Evolutionary conservation across 139 green algal species (phyloP), one percentile per base, ranked within the genome.

Genomic region (Chlorella sp.): DNA sequence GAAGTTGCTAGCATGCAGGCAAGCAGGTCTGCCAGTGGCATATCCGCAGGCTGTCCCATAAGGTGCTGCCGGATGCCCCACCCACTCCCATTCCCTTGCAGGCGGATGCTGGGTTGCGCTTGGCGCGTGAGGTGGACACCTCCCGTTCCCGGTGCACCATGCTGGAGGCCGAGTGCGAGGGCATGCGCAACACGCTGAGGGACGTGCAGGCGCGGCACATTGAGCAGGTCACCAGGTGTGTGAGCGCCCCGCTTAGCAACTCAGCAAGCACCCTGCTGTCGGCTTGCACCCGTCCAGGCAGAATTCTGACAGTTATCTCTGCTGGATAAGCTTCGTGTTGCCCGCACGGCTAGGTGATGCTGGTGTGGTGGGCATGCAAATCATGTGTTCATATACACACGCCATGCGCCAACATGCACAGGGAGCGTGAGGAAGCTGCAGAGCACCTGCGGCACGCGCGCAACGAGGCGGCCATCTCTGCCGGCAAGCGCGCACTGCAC

Each of bases 211-310:
- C 65, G 0, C 77, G 83, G 0, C 86, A 91, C 61, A 42, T 67
- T 1, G 70, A 89, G 31, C 77, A 85, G 68, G 68, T 91, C n/a
- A 67, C 62, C 31, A 87, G 70, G 85, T 88, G n/a, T n/a, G n/a
- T n/a, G n/a, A n/a, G n/a, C n/a, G n/a, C n/a, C n/a, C n/a, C n/a
- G n/a, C n/a, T n/a, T n/a, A n/a, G n/a, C n/a, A n/a, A n/a, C n/a
- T n/a, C n/a, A n/a, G n/a, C n/a, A n/a, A n/a, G n/a, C n/a, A n/a
- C n/a, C n/a, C n/a, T n/a, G n/a, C n/a, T n/a, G n/a, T n/a, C n/a
- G n/a, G n/a, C n/a, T n/a, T n/a, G n/a, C n/a, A n/a, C n/a, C n/a
- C n/a, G n/a, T n/a, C n/a, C n/a, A n/a, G n/a, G n/a, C n/a, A n/a
- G n/a, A n/a, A n/a, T n/a, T n/a, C n/a, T n/a, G n/a, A n/a, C n/a